A percentile compares a stretch with the other conserved stretches of the same genome.
phyloP scores from a whole-genome alignment of 768 basidiomycete genomes.

The Hericium rajendrae region DNA sequence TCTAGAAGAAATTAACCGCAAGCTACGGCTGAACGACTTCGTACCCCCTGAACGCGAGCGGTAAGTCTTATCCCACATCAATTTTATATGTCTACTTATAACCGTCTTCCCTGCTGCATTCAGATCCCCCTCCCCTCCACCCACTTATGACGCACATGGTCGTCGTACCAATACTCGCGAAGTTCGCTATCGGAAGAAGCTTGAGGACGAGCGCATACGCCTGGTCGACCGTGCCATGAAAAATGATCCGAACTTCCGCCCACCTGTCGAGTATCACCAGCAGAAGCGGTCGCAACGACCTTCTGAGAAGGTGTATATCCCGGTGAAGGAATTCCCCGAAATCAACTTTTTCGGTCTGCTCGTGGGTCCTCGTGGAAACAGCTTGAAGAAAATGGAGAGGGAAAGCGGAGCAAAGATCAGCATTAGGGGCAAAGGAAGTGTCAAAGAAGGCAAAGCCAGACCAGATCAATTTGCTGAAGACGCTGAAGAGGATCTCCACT shows the following conservation, averaged over 20 bases:
- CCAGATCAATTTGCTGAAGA: conserved; percentile 93
- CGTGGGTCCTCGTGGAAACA: conserved; percentile 97
- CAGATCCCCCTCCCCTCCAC: conserved; percentile 93
- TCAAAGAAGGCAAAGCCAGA: conserved; percentile 96
- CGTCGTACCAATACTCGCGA: conserved; percentile 97
- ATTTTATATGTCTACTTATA: conserved; percentile 10
- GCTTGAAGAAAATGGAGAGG: conserved; percentile 98
- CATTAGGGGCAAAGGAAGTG: conserved; percentile 95
- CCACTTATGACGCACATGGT: conserved; percentile 95
- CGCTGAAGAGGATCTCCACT: conserved; percentile 97
- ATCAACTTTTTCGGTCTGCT: conserved; percentile 99
- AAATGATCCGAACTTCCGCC: conserved; percentile 95
- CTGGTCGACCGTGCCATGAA: conserved; percentile 96
- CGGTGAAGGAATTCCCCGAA: conserved; percentile 99
- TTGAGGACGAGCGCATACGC: conserved; percentile 84
- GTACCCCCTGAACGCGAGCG: conserved; percentile 93
- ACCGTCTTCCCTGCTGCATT: conserved; percentile 4
- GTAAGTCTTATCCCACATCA: conserved; percentile 32
- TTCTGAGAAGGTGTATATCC: conserved; percentile 97
- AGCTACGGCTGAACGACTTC: conserved; percentile 87
- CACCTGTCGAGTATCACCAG: conserved; percentile 93
- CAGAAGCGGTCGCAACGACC: conserved; percentile 90
- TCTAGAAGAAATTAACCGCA: conserved; percentile 95
- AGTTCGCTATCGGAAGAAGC: conserved; percentile 93
- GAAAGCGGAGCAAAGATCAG: conserved; percentile 98